phyloP scores from a whole-genome alignment of 805 yeast genomes.

The Yarrowia alimentaria region DNA sequence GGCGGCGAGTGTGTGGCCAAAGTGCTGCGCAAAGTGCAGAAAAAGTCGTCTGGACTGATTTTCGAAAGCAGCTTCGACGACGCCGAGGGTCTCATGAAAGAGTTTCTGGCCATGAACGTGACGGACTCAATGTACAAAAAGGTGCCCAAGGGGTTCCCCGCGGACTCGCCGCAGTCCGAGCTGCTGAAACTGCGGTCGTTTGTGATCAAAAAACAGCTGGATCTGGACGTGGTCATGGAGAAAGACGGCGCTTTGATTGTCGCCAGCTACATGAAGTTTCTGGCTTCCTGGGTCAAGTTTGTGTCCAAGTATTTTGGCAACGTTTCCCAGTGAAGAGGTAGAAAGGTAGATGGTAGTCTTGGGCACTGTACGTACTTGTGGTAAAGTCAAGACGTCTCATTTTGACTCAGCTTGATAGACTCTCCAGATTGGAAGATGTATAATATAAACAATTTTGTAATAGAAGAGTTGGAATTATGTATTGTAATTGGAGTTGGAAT shows the following conservation, averaged over 20 bases:
- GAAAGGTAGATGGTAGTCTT: no score
- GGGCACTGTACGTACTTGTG: no score
- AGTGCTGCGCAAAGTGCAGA: slow-evolving; percentile 16
- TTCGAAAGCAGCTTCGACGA: slow-evolving; percentile 17
- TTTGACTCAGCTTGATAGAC: no score
- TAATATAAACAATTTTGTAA: no score
- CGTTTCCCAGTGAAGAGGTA: no score
- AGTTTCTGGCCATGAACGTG: slow-evolving; percentile 19
- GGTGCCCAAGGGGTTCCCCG: slow-evolving; percentile 16
- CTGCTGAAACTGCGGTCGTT: slow-evolving; percentile 8
- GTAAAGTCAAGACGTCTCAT: no score
- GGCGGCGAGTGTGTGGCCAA: slow-evolving; percentile 9
- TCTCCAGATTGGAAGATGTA: no score
- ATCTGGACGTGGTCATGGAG: slow-evolving; percentile 2
- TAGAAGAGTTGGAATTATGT: no score
- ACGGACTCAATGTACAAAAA: slow-evolving; percentile 4
- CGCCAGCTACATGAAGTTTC: slow-evolving; percentile 13
- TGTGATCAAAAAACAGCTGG: slow-evolving; percentile 13
- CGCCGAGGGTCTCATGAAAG: slow-evolving; percentile 21
- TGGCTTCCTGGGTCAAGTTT: slow-evolving; percentile 19
- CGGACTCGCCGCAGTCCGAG: slow-evolving; percentile 6
- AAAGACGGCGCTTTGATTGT: slow-evolving; percentile 19
- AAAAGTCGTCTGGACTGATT: slow-evolving; percentile 5
- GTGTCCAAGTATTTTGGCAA: slow-evolving; percentile 1
- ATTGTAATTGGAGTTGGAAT: no score